Base-by-base conservation (phyloP, 2,329 filamentous ascomycete species). In the Helminthosporium solani region DNA sequence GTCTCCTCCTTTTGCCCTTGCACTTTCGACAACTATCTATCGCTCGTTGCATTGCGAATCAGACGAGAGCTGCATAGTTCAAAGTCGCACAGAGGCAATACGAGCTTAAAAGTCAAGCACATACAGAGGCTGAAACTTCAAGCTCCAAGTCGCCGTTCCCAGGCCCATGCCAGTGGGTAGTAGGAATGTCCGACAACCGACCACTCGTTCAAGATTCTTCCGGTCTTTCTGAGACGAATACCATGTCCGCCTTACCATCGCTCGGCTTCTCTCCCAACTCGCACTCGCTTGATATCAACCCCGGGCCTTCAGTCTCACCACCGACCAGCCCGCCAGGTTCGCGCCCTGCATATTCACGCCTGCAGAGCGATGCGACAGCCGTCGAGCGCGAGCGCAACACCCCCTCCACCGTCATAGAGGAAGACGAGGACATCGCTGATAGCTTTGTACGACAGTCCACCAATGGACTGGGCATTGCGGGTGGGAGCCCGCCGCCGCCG, bases 381-480 rank as follows among this genome's bases (percentile, higher is more conserved):
- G 57, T 59, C 42, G 68, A 70, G 16, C 23, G 23, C 23, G 23
- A 25, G 23, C 57, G 63, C 16, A 56, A 47, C 41, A 50, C 57
- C 11, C 55, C 58, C 5, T 53, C 64, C 25, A 61, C 60, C 7
- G 52, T 64, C 36, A 37, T 47, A 16, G 63, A 66, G 30, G 62
- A 67, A 25, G 60, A 68, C 15, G 69, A 65, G 35, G 51, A 67
- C 42, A 57, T 64, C 19, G 56, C 57, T 31, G 56, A 61, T 20
- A 56, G 50, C 33, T 58, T 63, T 39, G 46, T 46, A n/a, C 40
- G 39, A 15, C 50, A 23, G 16, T 40, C 52, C 18, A 56, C 57
- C 15, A 51, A 44, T 35, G 71, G 71, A 11, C 49, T 73, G 27
- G 70, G 71, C 7, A 72, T 74, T 42, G 63, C 56, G 30, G 33